These are phyloP conservation scores for Homolaphlyctis polyrhiza DNA, from an alignment of 371 early-diverging fungal genomes.

Conservation along the genomic window DNA sequence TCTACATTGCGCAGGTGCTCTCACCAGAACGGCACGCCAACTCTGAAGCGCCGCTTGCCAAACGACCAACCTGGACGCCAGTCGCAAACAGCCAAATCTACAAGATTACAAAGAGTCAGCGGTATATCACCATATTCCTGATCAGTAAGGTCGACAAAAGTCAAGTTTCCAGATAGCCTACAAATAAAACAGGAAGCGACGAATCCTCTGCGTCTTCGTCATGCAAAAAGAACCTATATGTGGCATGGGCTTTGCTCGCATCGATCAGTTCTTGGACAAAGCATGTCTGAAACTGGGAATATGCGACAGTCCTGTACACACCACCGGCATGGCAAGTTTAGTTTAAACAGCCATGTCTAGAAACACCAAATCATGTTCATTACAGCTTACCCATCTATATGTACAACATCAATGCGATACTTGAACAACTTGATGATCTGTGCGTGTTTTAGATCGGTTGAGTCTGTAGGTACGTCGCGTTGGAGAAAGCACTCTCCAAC, in stretches of 20 bases:
- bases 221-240: constrained; percentile 2
- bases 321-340: too few relatives aligned
- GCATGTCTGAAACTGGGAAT: not conserved
- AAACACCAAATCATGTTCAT: too few relatives aligned
- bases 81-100: not conserved
- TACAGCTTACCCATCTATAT: not conserved
- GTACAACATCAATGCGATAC: constrained; percentile 1
- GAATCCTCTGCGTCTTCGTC: not conserved
- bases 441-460: not conserved
- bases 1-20: too few relatives aligned
- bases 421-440: constrained; percentile 4
- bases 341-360: too few relatives aligned
- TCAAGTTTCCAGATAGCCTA: too few relatives aligned
- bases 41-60: too few relatives aligned
- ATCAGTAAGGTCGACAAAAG: too few relatives aligned
- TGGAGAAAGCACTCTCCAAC: constrained; percentile 5
- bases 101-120: too few relatives aligned
- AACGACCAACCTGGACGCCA: not conserved
- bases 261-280: not conserved
- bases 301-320: not conserved
- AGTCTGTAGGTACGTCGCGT: not conserved
- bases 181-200: not conserved
- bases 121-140: too few relatives aligned
- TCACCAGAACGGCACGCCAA: too few relatives aligned
- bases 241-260: not conserved